Base-by-base conservation (phyloP, 108 stramenopile genomes). In the Fistulifera pelliculosa region DNA sequence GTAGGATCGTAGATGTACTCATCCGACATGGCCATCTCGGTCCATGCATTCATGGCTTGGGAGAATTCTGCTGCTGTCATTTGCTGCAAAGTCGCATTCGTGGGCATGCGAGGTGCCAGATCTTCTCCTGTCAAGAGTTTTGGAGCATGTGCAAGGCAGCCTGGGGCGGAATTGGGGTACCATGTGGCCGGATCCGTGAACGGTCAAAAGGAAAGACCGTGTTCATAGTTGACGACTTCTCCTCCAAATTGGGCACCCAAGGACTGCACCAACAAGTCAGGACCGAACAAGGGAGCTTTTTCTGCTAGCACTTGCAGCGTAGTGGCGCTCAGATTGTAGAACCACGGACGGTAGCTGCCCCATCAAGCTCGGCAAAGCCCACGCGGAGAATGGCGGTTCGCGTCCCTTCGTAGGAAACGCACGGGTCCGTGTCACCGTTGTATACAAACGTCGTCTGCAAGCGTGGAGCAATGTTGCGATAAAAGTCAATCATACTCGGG, bases 341-440 rank as follows among this genome's bases (percentile, higher is more conserved):
- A 84, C 82, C 82, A 84, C 7, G 82, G 82, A 26, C 82, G 75
- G 59, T 79, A 79, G 16, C 56, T 39, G 16, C 80, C 80, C 77
- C 75, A 54, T 77, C 71, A 0, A 77, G n/a, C 61, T 79, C 76
- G 8, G 45, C 23, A 19, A 72, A 57, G 27, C 71, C 64, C 41
- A 84, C 58, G 40, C 66, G 76, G 42, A 74, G 67, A 35, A 84
- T 54, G 27, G 82, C 82, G 47, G 54, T 48, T 13, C 82, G 69
- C 16, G 82, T 84, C 35, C 82, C 78, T 69, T 84, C 82, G 47
- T 74, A 84, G 50, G 61, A 58, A 5, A 84, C 82, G 49, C 82
- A 84, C 35, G 82, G 82, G 48, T 84, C 82, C 5, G 78, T 79
- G 47, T 84, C 78, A 39, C 82, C 82, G 63, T 84, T 84, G 65